Evolutionary conservation across 1,284 basidiomycete genomes (phyloP).

Genomic region (Fomitopsis pinicola): DNA sequence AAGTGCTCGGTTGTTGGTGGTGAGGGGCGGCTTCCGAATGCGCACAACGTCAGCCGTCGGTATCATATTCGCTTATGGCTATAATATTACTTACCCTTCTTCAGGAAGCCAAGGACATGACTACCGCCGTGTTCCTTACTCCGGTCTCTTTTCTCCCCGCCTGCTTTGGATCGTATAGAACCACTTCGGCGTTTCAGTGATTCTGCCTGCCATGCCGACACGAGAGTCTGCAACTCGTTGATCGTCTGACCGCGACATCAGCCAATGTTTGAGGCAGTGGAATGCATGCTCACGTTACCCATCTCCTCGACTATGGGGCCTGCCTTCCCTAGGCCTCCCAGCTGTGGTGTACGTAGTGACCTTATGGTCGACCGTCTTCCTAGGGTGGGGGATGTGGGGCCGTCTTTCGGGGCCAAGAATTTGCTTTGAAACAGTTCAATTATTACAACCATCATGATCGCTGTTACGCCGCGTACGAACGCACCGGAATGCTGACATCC

Average conservation of each 20-base stretch:
- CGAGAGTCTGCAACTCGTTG: constrained; percentile 21
- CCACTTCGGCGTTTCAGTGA: constrained; percentile 18
- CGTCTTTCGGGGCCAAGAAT: constrained; percentile 47
- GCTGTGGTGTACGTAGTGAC: constrained; percentile 15
- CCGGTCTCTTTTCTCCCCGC: constrained; percentile 23
- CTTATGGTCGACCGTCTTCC: constrained; percentile 45
- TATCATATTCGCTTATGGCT: not conserved
- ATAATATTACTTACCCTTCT: constrained; percentile 24
- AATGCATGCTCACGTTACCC: constrained; percentile 33
- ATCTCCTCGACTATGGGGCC: constrained; percentile 57
- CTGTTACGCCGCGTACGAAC: constrained; percentile 3
- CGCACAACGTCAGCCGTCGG: not conserved
- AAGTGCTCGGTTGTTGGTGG: constrained; percentile 12
- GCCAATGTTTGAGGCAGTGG: constrained; percentile 1
- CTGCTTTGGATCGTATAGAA: constrained; percentile 14
- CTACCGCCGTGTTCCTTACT: constrained; percentile 16
- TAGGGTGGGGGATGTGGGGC: constrained; percentile 20
- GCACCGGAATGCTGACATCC: constrained; percentile 73
- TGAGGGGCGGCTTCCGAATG: constrained; percentile 10
- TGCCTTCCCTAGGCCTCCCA: constrained; percentile 34
- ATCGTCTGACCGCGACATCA: constrained; percentile 21
- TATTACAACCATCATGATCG: not conserved
- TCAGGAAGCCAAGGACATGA: constrained; percentile 25
- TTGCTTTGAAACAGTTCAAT: constrained; percentile 34
- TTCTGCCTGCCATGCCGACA: constrained; percentile 20